A percentile compares a stretch with the other conserved stretches of the same genome.
phyloP scores from a whole-genome alignment of 495 filamentous ascomycete genomes.

The Parathielavia hyrcaniae region DNA sequence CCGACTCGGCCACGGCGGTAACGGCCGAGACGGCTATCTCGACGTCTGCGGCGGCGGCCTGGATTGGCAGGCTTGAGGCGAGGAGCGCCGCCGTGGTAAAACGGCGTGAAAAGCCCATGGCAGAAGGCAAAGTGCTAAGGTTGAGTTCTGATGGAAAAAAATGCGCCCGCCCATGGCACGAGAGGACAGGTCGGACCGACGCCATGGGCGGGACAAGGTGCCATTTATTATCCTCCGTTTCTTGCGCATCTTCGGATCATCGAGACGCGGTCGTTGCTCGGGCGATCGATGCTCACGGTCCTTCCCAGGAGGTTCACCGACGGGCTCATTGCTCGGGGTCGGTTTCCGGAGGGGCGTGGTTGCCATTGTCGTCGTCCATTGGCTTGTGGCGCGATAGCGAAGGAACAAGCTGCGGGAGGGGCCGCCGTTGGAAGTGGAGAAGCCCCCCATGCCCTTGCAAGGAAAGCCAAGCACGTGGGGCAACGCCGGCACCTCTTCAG shows the following conservation, averaged over 20 bases:
- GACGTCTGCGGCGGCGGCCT: neutral
- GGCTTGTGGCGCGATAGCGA: neutral
- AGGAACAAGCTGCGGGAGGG: conserved; percentile 1
- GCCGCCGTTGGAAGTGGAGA: neutral
- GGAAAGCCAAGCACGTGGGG: conserved; percentile 2
- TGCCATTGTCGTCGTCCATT: neutral
- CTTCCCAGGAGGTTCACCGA: conserved; percentile 11
- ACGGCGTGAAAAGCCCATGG: neutral
- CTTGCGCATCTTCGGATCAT: neutral
- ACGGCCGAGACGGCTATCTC: conserved; percentile 7
- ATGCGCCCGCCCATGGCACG: neutral
- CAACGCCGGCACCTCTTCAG: too few relatives aligned
- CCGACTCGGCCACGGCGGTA: conserved; percentile 5
- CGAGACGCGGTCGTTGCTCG: neutral
- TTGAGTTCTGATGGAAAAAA: neutral
- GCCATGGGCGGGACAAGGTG: neutral
- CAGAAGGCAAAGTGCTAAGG: neutral
- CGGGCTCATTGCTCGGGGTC: neutral
- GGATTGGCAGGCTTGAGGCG: neutral
- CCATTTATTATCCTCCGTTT: neutral
- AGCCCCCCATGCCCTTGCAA: neutral
- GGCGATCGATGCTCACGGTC: neutral
- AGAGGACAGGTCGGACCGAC: neutral
- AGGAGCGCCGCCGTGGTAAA: conserved; percentile 5
- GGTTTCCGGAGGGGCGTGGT: neutral